Evolutionary conservation across 441 rosid species (phyloP).

Genomic region (Daphne laureola): DNA sequence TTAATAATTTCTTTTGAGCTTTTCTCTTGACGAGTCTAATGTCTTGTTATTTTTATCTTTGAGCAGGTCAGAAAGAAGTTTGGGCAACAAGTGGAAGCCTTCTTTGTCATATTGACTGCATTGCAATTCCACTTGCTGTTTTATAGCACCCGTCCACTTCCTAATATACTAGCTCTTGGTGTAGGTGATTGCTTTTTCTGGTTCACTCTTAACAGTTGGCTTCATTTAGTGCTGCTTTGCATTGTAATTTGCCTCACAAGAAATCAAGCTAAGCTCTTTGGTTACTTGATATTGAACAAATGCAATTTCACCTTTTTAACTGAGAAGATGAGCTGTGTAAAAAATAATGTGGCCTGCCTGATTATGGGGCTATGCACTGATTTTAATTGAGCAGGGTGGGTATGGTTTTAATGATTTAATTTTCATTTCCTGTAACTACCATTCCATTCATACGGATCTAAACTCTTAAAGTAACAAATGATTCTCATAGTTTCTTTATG

Average conservation of each 20-base stretch:
- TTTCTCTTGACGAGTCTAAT: constrained; percentile 2
- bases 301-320: no score
- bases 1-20: background rate
- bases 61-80: constrained; percentile 68
- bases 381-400: no score
- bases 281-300: background rate
- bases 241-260: constrained; percentile 4
- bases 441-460: no score
- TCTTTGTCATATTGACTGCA: constrained; percentile 72
- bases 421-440: no score
- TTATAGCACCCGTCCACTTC: constrained; percentile 91
- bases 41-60: constrained; percentile 9
- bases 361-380: no score
- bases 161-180: constrained; percentile 76
- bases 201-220: constrained; percentile 17
- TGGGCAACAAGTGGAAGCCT: constrained; percentile 88
- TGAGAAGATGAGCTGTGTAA: no score
- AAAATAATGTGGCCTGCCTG: no score
- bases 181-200: constrained; percentile 53
- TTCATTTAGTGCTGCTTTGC: constrained; percentile 7
- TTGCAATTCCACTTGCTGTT: constrained; percentile 90
- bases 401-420: no score
- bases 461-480: no score
- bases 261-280: background rate
- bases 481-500: no score